These are phyloP conservation scores for Pinus taeda DNA, from an alignment of 75 land plant species.

Conservation along the genomic window DNA sequence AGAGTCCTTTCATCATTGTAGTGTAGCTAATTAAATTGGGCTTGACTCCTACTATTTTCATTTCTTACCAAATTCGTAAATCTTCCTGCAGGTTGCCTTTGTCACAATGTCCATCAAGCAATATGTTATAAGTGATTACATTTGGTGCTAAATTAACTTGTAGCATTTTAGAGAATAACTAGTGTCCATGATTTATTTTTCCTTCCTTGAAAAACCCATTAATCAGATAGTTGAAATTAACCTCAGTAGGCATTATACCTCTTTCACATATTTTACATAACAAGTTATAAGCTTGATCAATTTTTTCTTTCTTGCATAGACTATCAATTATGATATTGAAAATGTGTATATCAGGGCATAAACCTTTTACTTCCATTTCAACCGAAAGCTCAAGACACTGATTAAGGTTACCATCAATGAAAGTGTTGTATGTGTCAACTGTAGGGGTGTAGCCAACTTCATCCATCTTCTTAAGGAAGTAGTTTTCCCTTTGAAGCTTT, in stretches of 20 bases:
- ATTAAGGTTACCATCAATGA: slow-evolving; percentile 37
- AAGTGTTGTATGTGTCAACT: slow-evolving; percentile 36
- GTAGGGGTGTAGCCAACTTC: slow-evolving; percentile 31
- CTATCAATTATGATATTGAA: slow-evolving; percentile 42
- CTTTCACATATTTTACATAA: slow-evolving; percentile 35
- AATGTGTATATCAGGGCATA: slow-evolving; percentile 27
- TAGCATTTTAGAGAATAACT: slow-evolving; percentile 46
- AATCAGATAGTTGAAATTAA: slow-evolving; percentile 45
- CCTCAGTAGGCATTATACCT: slow-evolving; percentile 33
- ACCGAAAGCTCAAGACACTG: slow-evolving; percentile 26
- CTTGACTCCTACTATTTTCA: slow-evolving; percentile 33
- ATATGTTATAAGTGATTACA: slow-evolving; percentile 45
- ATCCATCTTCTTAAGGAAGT: slow-evolving; percentile 41
- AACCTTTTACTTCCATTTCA: slow-evolving; percentile 31
- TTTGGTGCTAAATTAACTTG: slow-evolving; percentile 35
- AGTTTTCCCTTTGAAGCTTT: slow-evolving; percentile 34
- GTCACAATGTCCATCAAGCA: slow-evolving; percentile 43
- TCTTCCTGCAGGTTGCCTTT: slow-evolving; percentile 44
- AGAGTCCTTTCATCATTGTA: too few relatives aligned
- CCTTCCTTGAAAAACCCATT: slow-evolving; percentile 47
- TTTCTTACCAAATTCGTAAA: slow-evolving; percentile 41
- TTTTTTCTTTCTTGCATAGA: slow-evolving; percentile 33
- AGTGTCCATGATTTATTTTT: slow-evolving; percentile 24
- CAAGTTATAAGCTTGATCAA: slow-evolving; percentile 38
- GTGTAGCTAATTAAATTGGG: slow-evolving; percentile 41